Percentiles rank a stretch among this genome's conserved stretches.
These are phyloP conservation scores for Phytophthora capsici DNA, from an alignment of 352 stramenopile genomes.

Conservation along the genomic window DNA sequence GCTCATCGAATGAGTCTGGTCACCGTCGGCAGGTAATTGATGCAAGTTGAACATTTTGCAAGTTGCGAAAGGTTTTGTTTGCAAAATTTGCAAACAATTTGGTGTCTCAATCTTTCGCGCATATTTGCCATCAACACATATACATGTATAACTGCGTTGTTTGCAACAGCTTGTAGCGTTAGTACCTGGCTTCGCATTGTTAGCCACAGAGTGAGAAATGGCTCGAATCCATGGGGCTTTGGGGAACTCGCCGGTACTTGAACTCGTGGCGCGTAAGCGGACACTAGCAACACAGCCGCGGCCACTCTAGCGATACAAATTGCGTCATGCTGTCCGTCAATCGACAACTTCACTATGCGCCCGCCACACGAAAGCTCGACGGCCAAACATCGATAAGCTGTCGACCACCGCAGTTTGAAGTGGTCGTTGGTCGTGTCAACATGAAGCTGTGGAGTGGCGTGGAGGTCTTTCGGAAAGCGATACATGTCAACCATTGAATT, in stretches of 20 bases:
- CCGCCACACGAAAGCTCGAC: conserved; percentile 17
- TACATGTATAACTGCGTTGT: neutral
- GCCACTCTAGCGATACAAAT: conserved; percentile 1
- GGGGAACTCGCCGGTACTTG: conserved; percentile 18
- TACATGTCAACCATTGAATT: no score
- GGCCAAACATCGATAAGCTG: conserved; percentile 7
- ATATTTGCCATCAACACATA: conserved; percentile 17
- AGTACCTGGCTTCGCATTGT: conserved; percentile 18
- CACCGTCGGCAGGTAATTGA: no score
- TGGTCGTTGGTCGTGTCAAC: neutral
- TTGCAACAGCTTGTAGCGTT: conserved; percentile 4
- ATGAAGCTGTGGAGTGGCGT: no score
- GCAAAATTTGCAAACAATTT: neutral
- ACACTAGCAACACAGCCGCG: conserved; percentile 8
- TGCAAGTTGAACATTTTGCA: no score
- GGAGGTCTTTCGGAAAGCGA: no score
- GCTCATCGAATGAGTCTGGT: neutral
- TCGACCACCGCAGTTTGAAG: neutral
- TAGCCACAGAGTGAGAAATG: conserved; percentile 8
- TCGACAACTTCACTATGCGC: conserved; percentile 13
- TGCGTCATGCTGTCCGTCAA: conserved; percentile 4
- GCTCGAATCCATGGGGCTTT: conserved; percentile 20
- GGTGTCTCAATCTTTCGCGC: conserved; percentile 22
- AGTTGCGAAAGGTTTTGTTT: no score
- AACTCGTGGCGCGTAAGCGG: conserved; percentile 12